Conservation (phyloP, 106 monocot genomes). For the Chionographis japonica region DNA sequence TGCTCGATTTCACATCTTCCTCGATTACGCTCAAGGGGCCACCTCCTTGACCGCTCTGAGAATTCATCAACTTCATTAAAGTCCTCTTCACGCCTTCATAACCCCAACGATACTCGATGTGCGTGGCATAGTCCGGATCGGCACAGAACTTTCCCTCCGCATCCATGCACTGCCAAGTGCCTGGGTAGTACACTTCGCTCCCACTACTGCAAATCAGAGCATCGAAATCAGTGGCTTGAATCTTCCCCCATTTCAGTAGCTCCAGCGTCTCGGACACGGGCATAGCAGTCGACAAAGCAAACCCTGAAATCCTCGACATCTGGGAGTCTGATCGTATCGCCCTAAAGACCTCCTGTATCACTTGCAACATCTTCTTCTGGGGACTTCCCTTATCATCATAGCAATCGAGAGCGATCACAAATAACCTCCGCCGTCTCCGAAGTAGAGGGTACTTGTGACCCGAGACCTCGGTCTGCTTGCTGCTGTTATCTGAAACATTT, state of each 20-base stretch:
- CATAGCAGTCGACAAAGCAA: slow-evolving; percentile 88
- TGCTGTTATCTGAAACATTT: slow-evolving; percentile 4
- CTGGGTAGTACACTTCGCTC: slow-evolving; percentile 91
- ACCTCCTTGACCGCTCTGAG: slow-evolving; percentile 19
- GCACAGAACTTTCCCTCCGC: slow-evolving; percentile 52
- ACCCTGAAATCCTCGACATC: slow-evolving; percentile 85
- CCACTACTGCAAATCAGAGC: slow-evolving; percentile 89
- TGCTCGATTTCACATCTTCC: slow-evolving; percentile 57
- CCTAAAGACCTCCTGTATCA: slow-evolving; percentile 67
- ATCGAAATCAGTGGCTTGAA: slow-evolving; percentile 68
- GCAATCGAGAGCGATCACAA: slow-evolving; percentile 78
- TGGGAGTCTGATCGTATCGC: slow-evolving; percentile 74
- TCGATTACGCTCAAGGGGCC: slow-evolving; percentile 8
- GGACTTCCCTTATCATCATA: slow-evolving; percentile 65
- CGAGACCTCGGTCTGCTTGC: slow-evolving; percentile 16
- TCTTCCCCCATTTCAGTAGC: slow-evolving; percentile 52
- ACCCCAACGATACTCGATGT: slow-evolving; percentile 90
- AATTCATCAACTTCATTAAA: slow-evolving; percentile 51
- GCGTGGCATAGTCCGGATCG: slow-evolving; percentile 72
- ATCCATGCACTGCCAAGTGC: slow-evolving; percentile 56
- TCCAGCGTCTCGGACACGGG: slow-evolving; percentile 57
- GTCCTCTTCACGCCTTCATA: slow-evolving; percentile 71
- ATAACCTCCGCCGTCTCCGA: slow-evolving; percentile 62
- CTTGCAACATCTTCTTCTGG: slow-evolving; percentile 62
- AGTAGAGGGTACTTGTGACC: slow-evolving; percentile 61